A percentile compares a stretch with the other conserved stretches of the same genome.
These are phyloP conservation scores for Friedmanniomyces endolithicus DNA, from an alignment of 495 filamentous ascomycete genomes.

Conservation along the genomic window DNA sequence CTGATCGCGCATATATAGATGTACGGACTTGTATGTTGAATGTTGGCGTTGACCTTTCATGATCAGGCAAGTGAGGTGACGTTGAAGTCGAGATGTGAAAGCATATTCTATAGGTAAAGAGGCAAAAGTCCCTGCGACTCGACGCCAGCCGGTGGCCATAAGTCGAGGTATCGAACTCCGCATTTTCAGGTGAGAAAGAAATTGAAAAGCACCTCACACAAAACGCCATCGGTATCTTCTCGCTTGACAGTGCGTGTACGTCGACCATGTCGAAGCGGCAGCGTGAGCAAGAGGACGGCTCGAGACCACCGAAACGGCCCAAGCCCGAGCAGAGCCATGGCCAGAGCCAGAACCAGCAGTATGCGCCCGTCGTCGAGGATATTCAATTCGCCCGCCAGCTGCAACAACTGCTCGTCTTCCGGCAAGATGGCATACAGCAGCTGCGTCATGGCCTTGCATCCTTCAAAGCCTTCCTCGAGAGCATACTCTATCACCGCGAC, in stretches of 20 bases:
- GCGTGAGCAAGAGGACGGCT: neutral
- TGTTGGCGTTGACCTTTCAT: too few relatives aligned
- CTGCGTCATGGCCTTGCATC: conserved; percentile 39
- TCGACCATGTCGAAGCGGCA: conserved; percentile 13
- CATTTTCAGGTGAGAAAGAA: conserved; percentile 1
- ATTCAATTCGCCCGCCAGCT: conserved; percentile 22
- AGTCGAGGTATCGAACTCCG: neutral
- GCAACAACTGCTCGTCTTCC: conserved; percentile 17
- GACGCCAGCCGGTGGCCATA: too few relatives aligned
- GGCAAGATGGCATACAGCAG: conserved; percentile 18
- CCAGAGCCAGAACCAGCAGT: neutral
- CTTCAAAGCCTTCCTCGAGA: conserved; percentile 64
- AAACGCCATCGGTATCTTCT: too few relatives aligned
- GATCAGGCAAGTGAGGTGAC: too few relatives aligned
- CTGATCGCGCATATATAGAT: too few relatives aligned
- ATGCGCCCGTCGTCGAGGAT: conserved; percentile 11
- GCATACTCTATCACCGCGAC: conserved; percentile 38
- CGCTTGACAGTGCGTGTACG: neutral
- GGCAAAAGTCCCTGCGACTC: too few relatives aligned
- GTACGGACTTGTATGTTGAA: too few relatives aligned
- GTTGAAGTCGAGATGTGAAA: too few relatives aligned
- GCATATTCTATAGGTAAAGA: too few relatives aligned
- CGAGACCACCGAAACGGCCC: conserved; percentile 13
- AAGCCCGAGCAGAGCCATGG: too few relatives aligned
- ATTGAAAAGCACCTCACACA: neutral